Conservation (phyloP, 352 stramenopile species). For the Peronospora destructor region DNA sequence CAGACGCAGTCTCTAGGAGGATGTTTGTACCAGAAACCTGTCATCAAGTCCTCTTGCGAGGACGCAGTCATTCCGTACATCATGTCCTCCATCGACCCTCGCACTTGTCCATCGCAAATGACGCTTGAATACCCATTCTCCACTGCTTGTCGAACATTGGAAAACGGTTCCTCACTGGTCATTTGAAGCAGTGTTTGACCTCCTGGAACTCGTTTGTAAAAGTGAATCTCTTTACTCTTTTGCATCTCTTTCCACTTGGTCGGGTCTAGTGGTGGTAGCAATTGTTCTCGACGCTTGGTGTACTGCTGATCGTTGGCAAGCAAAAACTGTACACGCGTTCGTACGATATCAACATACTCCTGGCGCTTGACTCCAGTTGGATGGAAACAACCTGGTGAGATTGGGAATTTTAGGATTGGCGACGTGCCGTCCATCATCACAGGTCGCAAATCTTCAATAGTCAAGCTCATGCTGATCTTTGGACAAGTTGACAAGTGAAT, state of each 20-base stretch:
- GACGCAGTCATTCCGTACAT: slow-evolving; percentile 37
- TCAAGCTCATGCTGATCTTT: slow-evolving; percentile 8
- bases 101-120: slow-evolving; percentile 27
- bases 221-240: slow-evolving; percentile 25
- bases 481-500: slow-evolving; percentile 19
- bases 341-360: slow-evolving; percentile 29
- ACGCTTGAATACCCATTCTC: slow-evolving; percentile 34
- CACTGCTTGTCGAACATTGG: slow-evolving; percentile 20
- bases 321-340: slow-evolving; percentile 27
- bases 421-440: slow-evolving; percentile 17
- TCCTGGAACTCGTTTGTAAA: slow-evolving; percentile 34
- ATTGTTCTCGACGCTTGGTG: slow-evolving; percentile 20
- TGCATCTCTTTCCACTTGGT: slow-evolving; percentile 45
- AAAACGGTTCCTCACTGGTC: slow-evolving; percentile 22
- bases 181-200: slow-evolving; percentile 22
- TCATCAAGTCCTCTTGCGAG: slow-evolving; percentile 33
- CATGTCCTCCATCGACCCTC: slow-evolving; percentile 36
- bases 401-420: slow-evolving; percentile 21
- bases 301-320: slow-evolving; percentile 34
- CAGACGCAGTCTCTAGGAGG: slow-evolving; percentile 35
- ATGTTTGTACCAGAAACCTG: slow-evolving; percentile 30
- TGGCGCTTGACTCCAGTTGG: slow-evolving; percentile 29
- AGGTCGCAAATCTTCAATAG: slow-evolving; percentile 18
- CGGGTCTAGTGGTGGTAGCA: slow-evolving; percentile 26
- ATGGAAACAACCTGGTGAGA: slow-evolving; percentile 24